These are phyloP conservation scores for Termitomyces sp. DNA, from an alignment of 768 basidiomycete genomes.

Conservation along the genomic window DNA sequence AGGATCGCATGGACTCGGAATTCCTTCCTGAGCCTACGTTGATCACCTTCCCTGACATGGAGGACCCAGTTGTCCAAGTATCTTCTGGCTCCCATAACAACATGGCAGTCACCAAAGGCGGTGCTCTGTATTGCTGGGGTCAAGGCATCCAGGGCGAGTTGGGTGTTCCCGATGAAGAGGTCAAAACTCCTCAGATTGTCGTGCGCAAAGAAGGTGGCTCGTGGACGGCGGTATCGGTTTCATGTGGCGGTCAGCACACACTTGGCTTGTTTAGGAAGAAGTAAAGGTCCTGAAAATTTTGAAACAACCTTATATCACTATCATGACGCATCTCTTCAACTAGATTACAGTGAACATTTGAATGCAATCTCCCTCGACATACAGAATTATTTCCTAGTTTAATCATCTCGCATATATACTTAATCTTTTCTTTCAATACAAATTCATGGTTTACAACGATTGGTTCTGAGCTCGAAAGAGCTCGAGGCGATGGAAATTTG, in stretches of 20 bases:
- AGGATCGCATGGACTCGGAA: slow-evolving; percentile 50
- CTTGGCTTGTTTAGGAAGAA: slow-evolving; percentile 71
- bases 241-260: slow-evolving; percentile 80
- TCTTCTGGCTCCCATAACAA: slow-evolving; percentile 72
- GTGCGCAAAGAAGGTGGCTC: slow-evolving; percentile 71
- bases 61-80: slow-evolving; percentile 64
- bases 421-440: neutral
- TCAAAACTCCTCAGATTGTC: slow-evolving; percentile 59
- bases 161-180: slow-evolving; percentile 57
- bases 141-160: slow-evolving; percentile 77
- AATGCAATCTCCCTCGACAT: neutral
- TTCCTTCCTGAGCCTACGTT: slow-evolving; percentile 65
- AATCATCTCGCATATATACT: neutral
- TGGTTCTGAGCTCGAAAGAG: neutral
- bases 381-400: neutral
- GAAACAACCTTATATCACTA: neutral
- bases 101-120: slow-evolving; percentile 62
- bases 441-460: neutral
- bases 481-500: too few relatives aligned
- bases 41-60: slow-evolving; percentile 58
- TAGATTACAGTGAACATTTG: neutral
- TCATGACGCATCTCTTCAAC: neutral
- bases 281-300: slow-evolving; percentile 16
- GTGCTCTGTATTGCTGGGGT: slow-evolving; percentile 75
- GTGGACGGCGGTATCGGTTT: slow-evolving; percentile 61